These are phyloP conservation scores for Karstenula rhodostoma DNA, from an alignment of 2,329 filamentous ascomycete species.

Conservation along the genomic window DNA sequence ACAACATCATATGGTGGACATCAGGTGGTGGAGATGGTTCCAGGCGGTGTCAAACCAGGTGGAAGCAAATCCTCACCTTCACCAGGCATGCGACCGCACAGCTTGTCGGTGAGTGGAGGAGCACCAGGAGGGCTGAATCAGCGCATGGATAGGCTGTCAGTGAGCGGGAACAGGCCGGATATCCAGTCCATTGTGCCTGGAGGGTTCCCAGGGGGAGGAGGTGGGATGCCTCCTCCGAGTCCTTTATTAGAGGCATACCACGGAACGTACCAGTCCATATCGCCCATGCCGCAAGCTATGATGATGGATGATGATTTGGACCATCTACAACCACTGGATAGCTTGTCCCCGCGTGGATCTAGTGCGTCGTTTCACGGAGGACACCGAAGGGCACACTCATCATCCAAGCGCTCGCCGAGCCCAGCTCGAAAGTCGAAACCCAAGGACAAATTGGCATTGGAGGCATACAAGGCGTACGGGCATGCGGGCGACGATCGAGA, in stretches of 20 bases:
- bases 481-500: conserved; percentile 34
- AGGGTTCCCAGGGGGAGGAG: conserved; percentile 34
- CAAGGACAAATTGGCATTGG: conserved; percentile 45
- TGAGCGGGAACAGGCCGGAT: conserved; percentile 56
- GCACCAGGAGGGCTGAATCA: conserved; percentile 47
- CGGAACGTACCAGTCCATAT: conserved; percentile 92
- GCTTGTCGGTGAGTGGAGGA: conserved; percentile 36
- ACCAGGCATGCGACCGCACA: conserved; percentile 43
- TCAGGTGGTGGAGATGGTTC: conserved; percentile 54
- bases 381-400: conserved; percentile 40
- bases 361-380: conserved; percentile 34
- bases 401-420: conserved; percentile 43
- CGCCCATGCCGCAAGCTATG: conserved; percentile 87
- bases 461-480: conserved; percentile 44
- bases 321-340: conserved; percentile 47
- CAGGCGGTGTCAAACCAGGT: conserved; percentile 36
- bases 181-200: conserved; percentile 46
- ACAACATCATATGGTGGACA: conserved; percentile 37
- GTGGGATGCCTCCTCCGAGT: conserved; percentile 71
- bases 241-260: conserved; percentile 91
- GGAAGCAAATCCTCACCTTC: conserved; percentile 42
- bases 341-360: conserved; percentile 41
- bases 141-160: conserved; percentile 57
- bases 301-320: conserved; percentile 65
- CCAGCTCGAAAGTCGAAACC: conserved; percentile 33